Conservation (phyloP, 2,329 filamentous ascomycete genomes). For the Sporothrix dimorphospora region DNA sequence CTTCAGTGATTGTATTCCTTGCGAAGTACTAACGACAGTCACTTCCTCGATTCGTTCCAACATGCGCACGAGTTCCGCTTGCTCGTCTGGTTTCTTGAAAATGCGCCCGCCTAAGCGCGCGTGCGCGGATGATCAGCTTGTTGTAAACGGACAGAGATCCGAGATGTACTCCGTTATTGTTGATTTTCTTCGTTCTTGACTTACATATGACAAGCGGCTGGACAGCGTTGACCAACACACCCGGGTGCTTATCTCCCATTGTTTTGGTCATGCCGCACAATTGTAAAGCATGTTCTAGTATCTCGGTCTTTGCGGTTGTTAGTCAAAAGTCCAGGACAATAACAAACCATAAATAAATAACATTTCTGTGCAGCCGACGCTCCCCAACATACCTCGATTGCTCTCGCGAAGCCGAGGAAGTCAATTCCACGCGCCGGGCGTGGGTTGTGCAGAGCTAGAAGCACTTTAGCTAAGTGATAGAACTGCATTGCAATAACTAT, state of each 20-base stretch:
- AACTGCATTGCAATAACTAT: constrained; percentile 17
- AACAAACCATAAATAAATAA: not conserved
- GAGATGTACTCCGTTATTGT: not conserved
- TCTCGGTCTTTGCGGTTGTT: constrained; percentile 14
- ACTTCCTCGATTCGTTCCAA: constrained; percentile 8
- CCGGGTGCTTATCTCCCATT: constrained; percentile 15
- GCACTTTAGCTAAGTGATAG: constrained; percentile 17
- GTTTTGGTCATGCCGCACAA: constrained; percentile 19
- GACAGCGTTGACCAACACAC: constrained; percentile 16
- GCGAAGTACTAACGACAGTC: not conserved
- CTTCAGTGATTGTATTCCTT: not conserved
- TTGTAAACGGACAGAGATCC: not conserved
- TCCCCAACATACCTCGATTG: not conserved
- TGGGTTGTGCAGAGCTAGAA: constrained; percentile 10
- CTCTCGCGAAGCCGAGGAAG: constrained; percentile 3
- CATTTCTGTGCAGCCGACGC: not conserved
- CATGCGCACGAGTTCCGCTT: not conserved
- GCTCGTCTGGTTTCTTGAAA: constrained; percentile 17
- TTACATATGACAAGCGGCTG: constrained; percentile 21
- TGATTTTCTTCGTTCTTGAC: not conserved
- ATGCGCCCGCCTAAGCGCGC: not conserved
- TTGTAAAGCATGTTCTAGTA: constrained; percentile 15
- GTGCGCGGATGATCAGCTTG: not conserved
- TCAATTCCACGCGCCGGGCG: constrained; percentile 8
- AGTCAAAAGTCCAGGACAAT: not conserved